These are phyloP conservation scores for Triticum urartu DNA, from an alignment of 176 grass and related monocot genomes.

Conservation along the genomic window DNA sequence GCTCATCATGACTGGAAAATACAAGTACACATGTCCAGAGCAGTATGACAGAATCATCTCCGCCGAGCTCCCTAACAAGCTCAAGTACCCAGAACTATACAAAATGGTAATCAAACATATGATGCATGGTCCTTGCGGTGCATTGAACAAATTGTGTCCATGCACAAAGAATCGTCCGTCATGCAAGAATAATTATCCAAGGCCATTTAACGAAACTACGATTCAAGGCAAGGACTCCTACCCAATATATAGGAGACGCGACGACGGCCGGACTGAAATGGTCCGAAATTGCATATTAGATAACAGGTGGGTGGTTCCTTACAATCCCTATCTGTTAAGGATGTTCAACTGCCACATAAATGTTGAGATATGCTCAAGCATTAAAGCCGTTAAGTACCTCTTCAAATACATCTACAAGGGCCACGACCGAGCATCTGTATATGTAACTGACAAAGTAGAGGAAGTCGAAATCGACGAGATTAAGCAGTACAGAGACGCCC, in stretches of 20 bases:
- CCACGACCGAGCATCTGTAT: neutral
- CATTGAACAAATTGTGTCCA: too few relatives aligned
- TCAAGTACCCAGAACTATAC: too few relatives aligned
- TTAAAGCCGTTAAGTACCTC: neutral
- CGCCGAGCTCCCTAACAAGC: too few relatives aligned
- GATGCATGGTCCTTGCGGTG: too few relatives aligned
- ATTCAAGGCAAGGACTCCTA: neutral
- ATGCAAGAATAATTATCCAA: too few relatives aligned
- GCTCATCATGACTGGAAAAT: too few relatives aligned
- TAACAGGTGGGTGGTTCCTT: neutral
- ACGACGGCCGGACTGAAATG: neutral
- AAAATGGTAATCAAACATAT: too few relatives aligned
- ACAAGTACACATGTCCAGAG: too few relatives aligned
- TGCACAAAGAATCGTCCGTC: too few relatives aligned
- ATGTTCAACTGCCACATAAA: slow-evolving; percentile 1
- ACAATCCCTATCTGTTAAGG: neutral
- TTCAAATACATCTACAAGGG: neutral
- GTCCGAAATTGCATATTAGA: neutral
- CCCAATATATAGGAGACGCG: neutral
- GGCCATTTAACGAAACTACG: neutral
- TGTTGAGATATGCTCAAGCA: neutral
- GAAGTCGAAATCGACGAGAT: neutral
- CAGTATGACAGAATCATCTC: too few relatives aligned
- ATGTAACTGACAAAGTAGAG: neutral
- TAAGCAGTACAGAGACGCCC: neutral